Percentiles rank a stretch among this genome's conserved stretches.
These are phyloP conservation scores for Paxillus rubicundulus DNA, from an alignment of 768 basidiomycete species.

Conservation along the genomic window DNA sequence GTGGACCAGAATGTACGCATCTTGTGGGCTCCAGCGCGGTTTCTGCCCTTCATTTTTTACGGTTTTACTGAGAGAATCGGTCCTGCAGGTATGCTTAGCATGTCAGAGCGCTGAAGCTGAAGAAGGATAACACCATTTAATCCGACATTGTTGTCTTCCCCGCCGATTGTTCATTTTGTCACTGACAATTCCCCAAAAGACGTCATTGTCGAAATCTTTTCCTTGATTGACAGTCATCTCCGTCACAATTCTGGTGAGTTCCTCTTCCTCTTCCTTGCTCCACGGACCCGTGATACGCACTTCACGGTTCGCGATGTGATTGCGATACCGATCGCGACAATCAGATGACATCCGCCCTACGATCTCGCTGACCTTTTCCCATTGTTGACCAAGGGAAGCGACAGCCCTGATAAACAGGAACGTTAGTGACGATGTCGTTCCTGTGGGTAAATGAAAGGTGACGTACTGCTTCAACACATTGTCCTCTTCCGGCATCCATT, in stretches of 20 bases:
- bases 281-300: slow-evolving; percentile 65
- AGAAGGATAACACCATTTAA: slow-evolving; percentile 65
- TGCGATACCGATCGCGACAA: slow-evolving; percentile 83
- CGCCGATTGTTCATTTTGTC: slow-evolving; percentile 74
- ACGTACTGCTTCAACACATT: slow-evolving; percentile 58
- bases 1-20: slow-evolving; percentile 78
- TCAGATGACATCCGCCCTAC: slow-evolving; percentile 79
- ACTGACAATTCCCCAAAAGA: slow-evolving; percentile 80
- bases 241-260: slow-evolving; percentile 70
- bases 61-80: slow-evolving; percentile 68
- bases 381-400: slow-evolving; percentile 64
- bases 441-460: not conserved
- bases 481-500: slow-evolving; percentile 70
- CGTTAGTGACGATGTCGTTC: slow-evolving; percentile 2
- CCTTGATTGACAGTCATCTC: slow-evolving; percentile 72
- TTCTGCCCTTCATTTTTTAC: slow-evolving; percentile 70
- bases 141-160: slow-evolving; percentile 80
- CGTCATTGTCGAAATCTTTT: slow-evolving; percentile 71
- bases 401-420: slow-evolving; percentile 53
- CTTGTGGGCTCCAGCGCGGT: slow-evolving; percentile 71
- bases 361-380: slow-evolving; percentile 70
- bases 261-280: slow-evolving; percentile 77
- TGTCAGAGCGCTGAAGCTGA: not conserved
- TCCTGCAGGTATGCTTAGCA: slow-evolving; percentile 44
- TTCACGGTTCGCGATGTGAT: slow-evolving; percentile 71